Base-by-base conservation (phyloP, 1,284 basidiomycete species). In the Cryptococcus wingfieldii region DNA sequence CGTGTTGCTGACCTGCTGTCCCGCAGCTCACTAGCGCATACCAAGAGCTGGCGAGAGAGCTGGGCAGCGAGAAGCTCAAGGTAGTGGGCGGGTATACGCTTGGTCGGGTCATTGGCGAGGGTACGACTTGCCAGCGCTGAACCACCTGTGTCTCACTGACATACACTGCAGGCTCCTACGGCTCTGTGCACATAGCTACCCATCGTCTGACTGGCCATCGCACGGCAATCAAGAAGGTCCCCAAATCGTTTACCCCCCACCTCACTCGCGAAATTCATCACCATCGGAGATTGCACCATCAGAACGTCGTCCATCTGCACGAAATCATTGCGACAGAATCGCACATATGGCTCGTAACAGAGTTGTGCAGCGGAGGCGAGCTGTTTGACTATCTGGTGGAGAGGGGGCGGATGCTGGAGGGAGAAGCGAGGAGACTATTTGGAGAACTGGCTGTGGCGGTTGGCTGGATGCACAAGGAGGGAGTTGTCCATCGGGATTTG, bases 181-280 rank as follows among this genome's bases (percentile, higher is more conserved):
- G 93, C 51, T 94, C 92, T 71, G 93, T 96, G 25, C 86, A 93
- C 52, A 81, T 97, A 70, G 93, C 90, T 47, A 92, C 88, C 1
- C 93, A 97, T 75, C 88, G 93, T 58, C 81, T 95, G 49, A 92
- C 92, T 2, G 87, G 87, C 3, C 86, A 86, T 47, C 84, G 90
- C 54, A 91, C 97, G 61, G 95, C 95, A 51, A 89, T 98, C 79
- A 98, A 98, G 79, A 94, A 98, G 77, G 92, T 98, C 60, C 92
- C 95, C 38, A 98, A 98, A 77, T 84, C 85, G 55, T 85, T 90
- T 79, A 90, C 91, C 49, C 81, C 91, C 27, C 83, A 90, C 47
- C 83, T 98, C 49, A 98, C 94, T 13, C 84, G 96, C 61, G 96
- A 98, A 78, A 95, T 98, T 56, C 95, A 98, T 71, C 95, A 98